A percentile compares a stretch with the other conserved stretches of the same genome.
Conservation (phyloP, 805 yeast species). For the Monosporozyma unispora region DNA sequence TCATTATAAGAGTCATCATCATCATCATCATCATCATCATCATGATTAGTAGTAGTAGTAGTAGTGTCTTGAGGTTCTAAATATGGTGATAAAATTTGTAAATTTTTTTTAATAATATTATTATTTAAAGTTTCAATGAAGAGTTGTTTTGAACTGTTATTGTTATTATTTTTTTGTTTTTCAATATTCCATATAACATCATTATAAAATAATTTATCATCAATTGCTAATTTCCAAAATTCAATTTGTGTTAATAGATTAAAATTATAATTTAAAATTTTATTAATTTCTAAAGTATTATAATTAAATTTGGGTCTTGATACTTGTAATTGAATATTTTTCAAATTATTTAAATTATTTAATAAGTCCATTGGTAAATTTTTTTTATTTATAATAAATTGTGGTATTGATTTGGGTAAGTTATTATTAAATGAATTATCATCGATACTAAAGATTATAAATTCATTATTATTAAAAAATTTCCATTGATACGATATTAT, state of each 20-base stretch:
- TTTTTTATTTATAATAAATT: neutral
- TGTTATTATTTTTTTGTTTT: neutral
- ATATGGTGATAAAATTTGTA: constrained; percentile 17
- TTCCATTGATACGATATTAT: constrained; percentile 24
- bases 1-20: neutral
- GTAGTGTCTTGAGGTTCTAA: neutral
- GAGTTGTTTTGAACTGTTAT: neutral
- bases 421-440: constrained; percentile 1
- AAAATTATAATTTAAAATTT: constrained; percentile 2
- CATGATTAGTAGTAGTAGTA: too few species aligned
- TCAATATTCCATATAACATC: neutral
- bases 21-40: too few species aligned
- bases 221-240: neutral
- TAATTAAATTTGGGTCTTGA: neutral
- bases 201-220: neutral
- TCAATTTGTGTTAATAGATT: neutral
- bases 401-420: neutral
- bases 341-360: neutral
- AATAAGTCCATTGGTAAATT: neutral
- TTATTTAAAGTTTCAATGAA: constrained; percentile 17
- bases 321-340: neutral
- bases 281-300: neutral
- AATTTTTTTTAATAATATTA: constrained; percentile 11
- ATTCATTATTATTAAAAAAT: constrained; percentile 12
- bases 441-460: constrained; percentile 1